These are phyloP conservation scores for Pseudocercospora pini-densiflorae DNA, from an alignment of 2,329 filamentous ascomycete genomes.

Conservation along the genomic window DNA sequence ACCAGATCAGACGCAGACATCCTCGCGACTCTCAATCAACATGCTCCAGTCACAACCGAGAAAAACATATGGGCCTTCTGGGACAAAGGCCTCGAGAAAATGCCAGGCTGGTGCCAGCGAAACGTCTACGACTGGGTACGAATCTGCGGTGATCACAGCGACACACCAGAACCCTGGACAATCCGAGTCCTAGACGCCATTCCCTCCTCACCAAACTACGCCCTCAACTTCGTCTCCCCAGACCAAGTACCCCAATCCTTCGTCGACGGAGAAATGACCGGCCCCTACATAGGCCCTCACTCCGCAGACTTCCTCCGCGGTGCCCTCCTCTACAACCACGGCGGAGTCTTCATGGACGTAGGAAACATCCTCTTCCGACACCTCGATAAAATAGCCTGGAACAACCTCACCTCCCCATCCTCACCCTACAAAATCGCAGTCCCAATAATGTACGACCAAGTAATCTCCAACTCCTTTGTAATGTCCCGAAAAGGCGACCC, in stretches of 20 bases:
- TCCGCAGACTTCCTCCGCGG: conserved; percentile 55
- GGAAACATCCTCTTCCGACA: conserved; percentile 45
- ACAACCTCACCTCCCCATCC: conserved; percentile 44
- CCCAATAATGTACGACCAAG: conserved; percentile 28
- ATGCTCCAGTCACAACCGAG: conserved; percentile 42
- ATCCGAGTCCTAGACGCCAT: conserved; percentile 48
- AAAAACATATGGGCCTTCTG: conserved; percentile 51
- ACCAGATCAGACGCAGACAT: conserved; percentile 10
- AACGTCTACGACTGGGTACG: conserved; percentile 50
- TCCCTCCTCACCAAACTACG: conserved; percentile 45
- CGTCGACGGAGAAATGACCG: conserved; percentile 50
- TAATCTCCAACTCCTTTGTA: conserved; percentile 48
- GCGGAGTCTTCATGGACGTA: conserved; percentile 50
- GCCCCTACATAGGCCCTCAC: conserved; percentile 50
- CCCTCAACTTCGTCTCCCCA: conserved; percentile 44
- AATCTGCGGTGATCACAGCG: conserved; percentile 34
- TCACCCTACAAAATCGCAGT: conserved; percentile 40
- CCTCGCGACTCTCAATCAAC: conserved; percentile 10
- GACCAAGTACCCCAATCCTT: conserved; percentile 45
- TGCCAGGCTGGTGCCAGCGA: conserved; percentile 45
- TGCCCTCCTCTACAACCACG: conserved; percentile 45
- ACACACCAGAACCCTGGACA: conserved; percentile 43
- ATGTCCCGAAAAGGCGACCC: conserved; percentile 48
- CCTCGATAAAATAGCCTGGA: conserved; percentile 48
- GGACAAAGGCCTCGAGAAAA: conserved; percentile 42